phyloP scores from a whole-genome alignment of 805 yeast species.

The Grigorovia jiainica region DNA sequence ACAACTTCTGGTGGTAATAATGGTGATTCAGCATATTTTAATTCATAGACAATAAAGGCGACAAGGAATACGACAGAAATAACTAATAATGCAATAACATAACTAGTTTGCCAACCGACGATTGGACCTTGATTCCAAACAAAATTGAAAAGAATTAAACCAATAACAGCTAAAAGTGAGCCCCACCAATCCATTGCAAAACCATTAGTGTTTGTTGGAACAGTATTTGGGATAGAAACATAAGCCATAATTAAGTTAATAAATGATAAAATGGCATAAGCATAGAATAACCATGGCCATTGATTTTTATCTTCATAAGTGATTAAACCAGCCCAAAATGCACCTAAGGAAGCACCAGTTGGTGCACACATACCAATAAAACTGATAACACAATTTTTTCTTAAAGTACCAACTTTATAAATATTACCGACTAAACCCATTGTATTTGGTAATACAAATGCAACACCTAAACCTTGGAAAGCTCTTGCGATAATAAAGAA shows the following conservation, averaged over 20 bases:
- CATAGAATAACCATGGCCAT: conserved; percentile 27
- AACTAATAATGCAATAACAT: conserved; percentile 47
- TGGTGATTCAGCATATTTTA: conserved; percentile 37
- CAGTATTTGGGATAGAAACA: conserved; percentile 22
- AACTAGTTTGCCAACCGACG: conserved; percentile 57
- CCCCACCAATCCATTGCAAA: conserved; percentile 43
- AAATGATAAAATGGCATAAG: conserved; percentile 16
- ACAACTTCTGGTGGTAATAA: conserved; percentile 44
- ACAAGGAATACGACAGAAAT: conserved; percentile 38
- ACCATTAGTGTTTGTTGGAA: conserved; percentile 19
- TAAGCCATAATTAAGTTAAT: conserved; percentile 13
- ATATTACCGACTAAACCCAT: conserved; percentile 45
- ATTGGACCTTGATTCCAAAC: conserved; percentile 71
- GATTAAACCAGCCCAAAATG: conserved; percentile 41
- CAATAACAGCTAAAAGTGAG: conserved; percentile 44
- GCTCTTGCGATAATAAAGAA: conserved; percentile 48
- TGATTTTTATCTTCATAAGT: conserved; percentile 11
- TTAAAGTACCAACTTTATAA: conserved; percentile 33
- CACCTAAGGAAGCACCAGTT: conserved; percentile 47
- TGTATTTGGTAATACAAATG: conserved; percentile 49
- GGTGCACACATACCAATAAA: conserved; percentile 53
- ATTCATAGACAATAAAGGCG: conserved; percentile 43
- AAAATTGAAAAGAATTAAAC: conserved; percentile 55
- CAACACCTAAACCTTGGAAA: conserved; percentile 54
- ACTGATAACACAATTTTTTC: conserved; percentile 45